A percentile compares a stretch with the other conserved stretches of the same genome.
These are phyloP conservation scores for Solanum pimpinellifolium DNA, from an alignment of 257 asterid genomes.

Conservation along the genomic window DNA sequence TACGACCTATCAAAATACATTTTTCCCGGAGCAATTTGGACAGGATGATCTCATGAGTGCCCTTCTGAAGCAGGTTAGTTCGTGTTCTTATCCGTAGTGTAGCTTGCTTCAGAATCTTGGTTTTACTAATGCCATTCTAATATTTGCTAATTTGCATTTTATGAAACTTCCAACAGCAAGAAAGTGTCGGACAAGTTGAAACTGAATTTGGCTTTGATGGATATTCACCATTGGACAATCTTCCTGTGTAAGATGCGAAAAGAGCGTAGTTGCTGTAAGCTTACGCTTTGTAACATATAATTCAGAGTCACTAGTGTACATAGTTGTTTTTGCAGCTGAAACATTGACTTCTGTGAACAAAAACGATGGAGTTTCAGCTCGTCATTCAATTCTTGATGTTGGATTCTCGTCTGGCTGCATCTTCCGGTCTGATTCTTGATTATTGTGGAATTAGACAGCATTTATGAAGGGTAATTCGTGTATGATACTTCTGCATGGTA, in stretches of 20 bases:
- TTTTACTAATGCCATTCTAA: not conserved
- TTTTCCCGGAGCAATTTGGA: conserved; percentile 36
- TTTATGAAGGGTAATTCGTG: conserved; percentile 4
- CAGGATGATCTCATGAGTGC: conserved; percentile 82
- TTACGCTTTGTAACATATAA: not conserved
- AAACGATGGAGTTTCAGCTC: not conserved
- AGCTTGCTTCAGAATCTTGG: not conserved
- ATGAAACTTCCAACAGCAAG: conserved; percentile 38
- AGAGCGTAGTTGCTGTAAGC: not conserved
- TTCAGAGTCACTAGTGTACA: conserved; percentile 25
- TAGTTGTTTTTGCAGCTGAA: conserved; percentile 19
- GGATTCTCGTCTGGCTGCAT: not conserved
- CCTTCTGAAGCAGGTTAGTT: conserved; percentile 56
- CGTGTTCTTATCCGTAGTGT: not conserved
- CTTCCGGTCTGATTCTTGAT: not conserved
- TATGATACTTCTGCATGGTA: conserved; percentile 26
- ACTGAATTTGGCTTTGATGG: conserved; percentile 63
- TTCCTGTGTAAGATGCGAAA: conserved; percentile 35
- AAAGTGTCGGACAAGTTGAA: conserved; percentile 42
- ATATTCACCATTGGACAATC: conserved; percentile 50
- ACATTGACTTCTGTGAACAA: not conserved
- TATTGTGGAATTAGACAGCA: not conserved
- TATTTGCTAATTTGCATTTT: not conserved
- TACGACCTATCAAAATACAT: conserved; percentile 28
- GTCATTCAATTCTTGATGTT: not conserved